Base-by-base conservation (phyloP, 1,139 yeast genomes). In the Saccharomycopsis phalli region DNA sequence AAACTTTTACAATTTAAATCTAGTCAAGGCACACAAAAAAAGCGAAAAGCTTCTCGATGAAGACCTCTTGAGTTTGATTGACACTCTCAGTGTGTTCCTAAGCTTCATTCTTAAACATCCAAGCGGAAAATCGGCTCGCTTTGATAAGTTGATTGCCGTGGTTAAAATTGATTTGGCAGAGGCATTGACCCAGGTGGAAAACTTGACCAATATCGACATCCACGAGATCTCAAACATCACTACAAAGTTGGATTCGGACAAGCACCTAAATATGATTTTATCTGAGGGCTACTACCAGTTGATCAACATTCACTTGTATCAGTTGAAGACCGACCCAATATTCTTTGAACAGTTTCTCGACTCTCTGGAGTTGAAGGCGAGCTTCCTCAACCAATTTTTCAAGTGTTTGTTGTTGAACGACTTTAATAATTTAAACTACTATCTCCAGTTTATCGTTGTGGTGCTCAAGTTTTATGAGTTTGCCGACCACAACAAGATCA, bases 271-370 rank as follows among this genome's bases (percentile, higher is more conserved):
- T 23, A 18, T 30, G 7, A 14, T 35, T 3, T 25, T 44, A 11
- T 41, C 45, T 11, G 19, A 23, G 10, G 47, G 36, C 3, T 44
- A 44, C 28, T 34, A 33, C 30, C 19, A 42, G 11, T 25, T 44
- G 4, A n/a, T 38, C 3, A 11, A 26, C 13, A 19, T 31, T 17
- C 35, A 38, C 16, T n/a, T 40, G 13, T 43, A 38, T 25, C 4
- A 19, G n/a, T 35, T 41, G 11, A 34, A 41, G 21, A 11, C 31
- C 11, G 22, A 35, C 27, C 36, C 20, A 17, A 18, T 17, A n/a
- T 13, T 23, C n/a, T 37, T 40, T 5, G 18, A 36, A 18, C n/a
- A 14, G 11, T 41, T 41, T 31, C 11, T 38, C 11, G 32, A 16
- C 10, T 17, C 26, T 1, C 26, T 20, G 11, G 29, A 37, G 7